These are phyloP conservation scores for Anthoceros angustus DNA, from an alignment of 225 moss, liverwort and hornwort genomes.

Conservation along the genomic window DNA sequence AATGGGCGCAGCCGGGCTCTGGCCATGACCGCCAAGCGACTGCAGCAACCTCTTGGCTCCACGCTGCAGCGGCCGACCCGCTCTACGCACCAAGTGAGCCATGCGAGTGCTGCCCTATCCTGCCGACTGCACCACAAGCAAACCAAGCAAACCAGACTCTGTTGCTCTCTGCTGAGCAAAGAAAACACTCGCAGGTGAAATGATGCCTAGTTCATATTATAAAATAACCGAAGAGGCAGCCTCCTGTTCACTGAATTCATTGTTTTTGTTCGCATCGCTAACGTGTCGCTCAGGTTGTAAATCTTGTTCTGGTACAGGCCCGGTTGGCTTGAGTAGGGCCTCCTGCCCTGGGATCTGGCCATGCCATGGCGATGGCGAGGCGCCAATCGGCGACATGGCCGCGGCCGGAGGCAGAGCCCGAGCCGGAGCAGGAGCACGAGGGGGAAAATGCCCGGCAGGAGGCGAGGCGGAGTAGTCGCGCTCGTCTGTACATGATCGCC, in stretches of 20 bases:
- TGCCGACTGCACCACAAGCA: no score
- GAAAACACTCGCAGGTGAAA: no score
- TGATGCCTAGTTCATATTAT: no score
- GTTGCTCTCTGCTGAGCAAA: no score
- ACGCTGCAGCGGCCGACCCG: not conserved
- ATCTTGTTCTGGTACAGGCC: not conserved
- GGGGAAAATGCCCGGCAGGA: not conserved
- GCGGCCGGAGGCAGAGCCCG: not conserved
- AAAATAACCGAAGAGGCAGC: no score
- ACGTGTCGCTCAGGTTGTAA: not conserved
- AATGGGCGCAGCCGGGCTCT: not conserved
- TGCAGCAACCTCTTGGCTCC: not conserved
- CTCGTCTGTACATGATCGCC: not conserved
- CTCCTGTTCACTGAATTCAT: no score
- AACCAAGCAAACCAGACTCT: no score
- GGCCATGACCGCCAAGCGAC: not conserved
- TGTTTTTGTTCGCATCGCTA: no score
- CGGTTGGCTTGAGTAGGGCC: not conserved
- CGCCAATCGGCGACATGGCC: not conserved
- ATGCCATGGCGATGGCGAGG: not conserved
- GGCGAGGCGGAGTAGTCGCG: not conserved
- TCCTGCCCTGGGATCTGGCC: not conserved
- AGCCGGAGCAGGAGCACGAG: not conserved
- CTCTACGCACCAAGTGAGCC: conserved; percentile 1
- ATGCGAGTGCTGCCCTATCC: not conserved